Conservation (phyloP, 495 filamentous ascomycete species). For the Rusavskia elegans region DNA sequence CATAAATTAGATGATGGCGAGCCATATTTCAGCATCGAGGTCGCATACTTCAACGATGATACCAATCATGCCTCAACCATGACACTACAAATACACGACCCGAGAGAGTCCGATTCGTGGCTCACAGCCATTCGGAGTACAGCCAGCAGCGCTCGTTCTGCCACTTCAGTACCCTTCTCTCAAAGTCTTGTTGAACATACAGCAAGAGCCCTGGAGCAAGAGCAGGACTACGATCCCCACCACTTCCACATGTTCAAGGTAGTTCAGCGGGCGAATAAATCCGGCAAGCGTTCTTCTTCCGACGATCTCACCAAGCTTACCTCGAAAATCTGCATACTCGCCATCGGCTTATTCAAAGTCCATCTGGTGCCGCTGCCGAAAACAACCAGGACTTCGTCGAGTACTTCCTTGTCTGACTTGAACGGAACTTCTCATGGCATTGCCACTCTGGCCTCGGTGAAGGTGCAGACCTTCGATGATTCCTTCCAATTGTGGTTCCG, state of each 20-base stretch:
- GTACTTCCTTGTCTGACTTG: conserved; percentile 33
- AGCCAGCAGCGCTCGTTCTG: conserved; percentile 36
- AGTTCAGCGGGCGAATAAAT: conserved; percentile 53
- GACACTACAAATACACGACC: conserved; percentile 56
- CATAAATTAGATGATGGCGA: conserved; percentile 67
- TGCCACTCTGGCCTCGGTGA: conserved; percentile 53
- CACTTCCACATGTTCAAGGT: conserved; percentile 73
- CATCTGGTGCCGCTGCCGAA: conserved; percentile 65
- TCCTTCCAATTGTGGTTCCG: conserved; percentile 75
- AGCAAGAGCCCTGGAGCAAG: conserved; percentile 46
- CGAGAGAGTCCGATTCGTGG: conserved; percentile 62
- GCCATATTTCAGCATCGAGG: conserved; percentile 65
- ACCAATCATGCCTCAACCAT: conserved; percentile 40
- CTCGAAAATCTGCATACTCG: conserved; percentile 66
- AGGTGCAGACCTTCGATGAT: conserved; percentile 60
- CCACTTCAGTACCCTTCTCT: conserved; percentile 38
- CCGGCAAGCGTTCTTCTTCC: conserved; percentile 44
- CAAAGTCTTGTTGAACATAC: conserved; percentile 47
- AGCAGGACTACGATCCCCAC: conserved; percentile 51
- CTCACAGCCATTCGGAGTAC: conserved; percentile 49
- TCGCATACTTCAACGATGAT: conserved; percentile 62
- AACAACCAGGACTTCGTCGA: conserved; percentile 35
- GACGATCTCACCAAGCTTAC: conserved; percentile 65
- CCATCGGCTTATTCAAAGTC: conserved; percentile 67
- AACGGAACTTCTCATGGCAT: conserved; percentile 49